A percentile compares a stretch with the other conserved stretches of the same genome.
These are phyloP conservation scores for Yarrowia sp. DNA, from an alignment of 805 yeast genomes.

Conservation along the genomic window DNA sequence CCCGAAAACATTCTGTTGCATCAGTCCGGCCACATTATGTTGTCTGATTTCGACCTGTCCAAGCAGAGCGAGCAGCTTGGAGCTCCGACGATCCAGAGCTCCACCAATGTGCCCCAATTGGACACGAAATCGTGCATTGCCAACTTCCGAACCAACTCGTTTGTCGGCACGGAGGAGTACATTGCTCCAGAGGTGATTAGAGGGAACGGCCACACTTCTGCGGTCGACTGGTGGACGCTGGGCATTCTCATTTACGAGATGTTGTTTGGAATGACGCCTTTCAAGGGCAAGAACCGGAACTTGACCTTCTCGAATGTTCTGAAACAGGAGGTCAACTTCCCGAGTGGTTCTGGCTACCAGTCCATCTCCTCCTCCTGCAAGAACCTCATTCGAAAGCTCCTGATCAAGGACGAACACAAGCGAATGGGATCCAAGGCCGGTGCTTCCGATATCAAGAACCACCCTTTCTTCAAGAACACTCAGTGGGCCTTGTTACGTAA, in stretches of 20 bases:
- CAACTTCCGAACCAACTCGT: slow-evolving; percentile 94
- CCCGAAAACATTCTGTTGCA: slow-evolving; percentile 94
- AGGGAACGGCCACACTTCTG: slow-evolving; percentile 96
- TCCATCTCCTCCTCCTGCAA: slow-evolving; percentile 73
- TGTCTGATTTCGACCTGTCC: slow-evolving; percentile 92
- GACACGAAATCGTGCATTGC: slow-evolving; percentile 95
- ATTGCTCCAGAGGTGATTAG: slow-evolving; percentile 97
- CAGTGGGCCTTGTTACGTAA: slow-evolving; percentile 96
- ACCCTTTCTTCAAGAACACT: slow-evolving; percentile 83
- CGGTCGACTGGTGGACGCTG: slow-evolving; percentile 99
- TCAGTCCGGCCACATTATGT: slow-evolving; percentile 97
- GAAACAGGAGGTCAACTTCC: slow-evolving; percentile 78
- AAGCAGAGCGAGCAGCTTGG: slow-evolving; percentile 79
- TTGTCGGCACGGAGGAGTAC: slow-evolving; percentile 98
- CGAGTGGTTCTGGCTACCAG: slow-evolving; percentile 53
- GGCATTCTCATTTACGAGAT: slow-evolving; percentile 92
- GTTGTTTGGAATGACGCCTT: slow-evolving; percentile 95
- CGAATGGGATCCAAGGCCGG: slow-evolving; percentile 91
- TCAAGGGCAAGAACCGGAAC: slow-evolving; percentile 86
- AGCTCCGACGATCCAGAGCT: slow-evolving; percentile 60
- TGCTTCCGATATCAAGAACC: slow-evolving; percentile 90
- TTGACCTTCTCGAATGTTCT: slow-evolving; percentile 85
- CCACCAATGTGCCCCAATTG: slow-evolving; percentile 56
- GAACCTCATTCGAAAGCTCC: slow-evolving; percentile 70
- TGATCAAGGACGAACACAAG: slow-evolving; percentile 84